Evolutionary conservation across 768 basidiomycete species (phyloP).

Genomic region (Naganishia friedmannii): DNA sequence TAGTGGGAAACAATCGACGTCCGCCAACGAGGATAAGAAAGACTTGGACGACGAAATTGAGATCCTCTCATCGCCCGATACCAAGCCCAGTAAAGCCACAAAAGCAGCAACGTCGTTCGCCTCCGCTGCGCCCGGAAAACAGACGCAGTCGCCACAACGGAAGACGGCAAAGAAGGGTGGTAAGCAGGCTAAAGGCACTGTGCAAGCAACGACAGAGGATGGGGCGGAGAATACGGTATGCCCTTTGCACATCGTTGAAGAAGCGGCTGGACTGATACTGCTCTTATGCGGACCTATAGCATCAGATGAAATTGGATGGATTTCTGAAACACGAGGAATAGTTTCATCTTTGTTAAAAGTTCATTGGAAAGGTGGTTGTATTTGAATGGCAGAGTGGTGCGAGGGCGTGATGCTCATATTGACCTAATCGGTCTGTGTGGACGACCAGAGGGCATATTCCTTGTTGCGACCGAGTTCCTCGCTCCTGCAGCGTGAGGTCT

Average conservation of each 20-base stretch:
- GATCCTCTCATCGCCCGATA: constrained; percentile 12
- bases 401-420: no score
- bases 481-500: no score
- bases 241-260: not conserved
- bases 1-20: not conserved
- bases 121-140: not conserved
- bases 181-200: not conserved
- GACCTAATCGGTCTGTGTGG: no score
- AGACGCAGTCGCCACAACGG: not conserved
- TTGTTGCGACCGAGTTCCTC: no score
- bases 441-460: no score
- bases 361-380: not conserved
- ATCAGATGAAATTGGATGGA: constrained; percentile 22
- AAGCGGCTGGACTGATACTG: not conserved
- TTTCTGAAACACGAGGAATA: constrained; percentile 23
- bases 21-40: constrained; percentile 16
- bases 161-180: not conserved
- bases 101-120: not conserved
- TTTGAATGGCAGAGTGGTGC: no score
- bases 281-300: not conserved
- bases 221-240: constrained; percentile 8
- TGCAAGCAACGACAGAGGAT: not conserved
- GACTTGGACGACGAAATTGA: constrained; percentile 23
- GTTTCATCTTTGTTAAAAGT: not conserved
- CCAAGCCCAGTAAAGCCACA: not conserved